These are phyloP conservation scores for Nemania diffusa DNA, from an alignment of 2,329 filamentous ascomycete genomes.

Conservation along the genomic window DNA sequence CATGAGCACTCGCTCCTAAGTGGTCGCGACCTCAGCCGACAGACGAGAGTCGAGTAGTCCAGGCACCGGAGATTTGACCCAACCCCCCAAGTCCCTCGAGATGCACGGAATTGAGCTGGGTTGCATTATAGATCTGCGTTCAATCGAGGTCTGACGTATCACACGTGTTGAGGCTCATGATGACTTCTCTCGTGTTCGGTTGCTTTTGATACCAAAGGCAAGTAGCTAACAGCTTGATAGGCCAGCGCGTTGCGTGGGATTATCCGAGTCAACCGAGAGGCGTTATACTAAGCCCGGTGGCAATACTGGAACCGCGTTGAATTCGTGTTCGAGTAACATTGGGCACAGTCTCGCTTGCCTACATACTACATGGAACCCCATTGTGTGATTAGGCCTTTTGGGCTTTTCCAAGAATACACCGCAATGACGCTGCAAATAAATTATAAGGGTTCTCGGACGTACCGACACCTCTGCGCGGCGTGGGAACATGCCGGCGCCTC, in stretches of 20 bases:
- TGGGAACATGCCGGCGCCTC: conserved; percentile 21
- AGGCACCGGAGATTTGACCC: conserved; percentile 25
- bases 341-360: conserved; percentile 36
- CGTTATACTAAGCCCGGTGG: conserved; percentile 25
- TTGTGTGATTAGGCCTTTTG: conserved; percentile 30
- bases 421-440: conserved; percentile 16
- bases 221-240: conserved; percentile 31
- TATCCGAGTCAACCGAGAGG: conserved; percentile 28
- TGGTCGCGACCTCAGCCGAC: conserved; percentile 35
- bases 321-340: conserved; percentile 32
- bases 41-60: conserved; percentile 17
- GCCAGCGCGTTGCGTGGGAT: conserved; percentile 18
- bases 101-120: conserved; percentile 16
- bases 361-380: conserved; percentile 35
- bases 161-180: conserved; percentile 30
- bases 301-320: conserved; percentile 19
- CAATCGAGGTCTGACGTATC: conserved; percentile 29
- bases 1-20: conserved; percentile 33
- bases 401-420: conserved; percentile 4
- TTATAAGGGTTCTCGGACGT: neutral
- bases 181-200: conserved; percentile 33
- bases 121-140: conserved; percentile 32
- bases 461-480: conserved; percentile 2
- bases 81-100: conserved; percentile 16
- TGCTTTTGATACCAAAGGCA: conserved; percentile 19